Base-by-base conservation (phyloP, 345 rosid genomes). In the Rhodamnia argentea region DNA sequence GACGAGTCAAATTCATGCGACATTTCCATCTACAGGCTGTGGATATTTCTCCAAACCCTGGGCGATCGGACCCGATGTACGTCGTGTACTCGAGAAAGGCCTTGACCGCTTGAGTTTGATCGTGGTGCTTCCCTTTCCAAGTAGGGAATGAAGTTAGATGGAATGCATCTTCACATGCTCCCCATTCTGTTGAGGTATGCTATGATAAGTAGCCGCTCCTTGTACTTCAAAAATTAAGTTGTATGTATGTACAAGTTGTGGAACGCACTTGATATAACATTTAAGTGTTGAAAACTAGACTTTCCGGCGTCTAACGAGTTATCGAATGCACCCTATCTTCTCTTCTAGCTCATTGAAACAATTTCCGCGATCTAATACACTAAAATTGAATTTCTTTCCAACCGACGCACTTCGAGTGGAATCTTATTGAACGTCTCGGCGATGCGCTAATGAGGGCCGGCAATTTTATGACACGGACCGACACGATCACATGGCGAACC, bases 21-120 rank as follows among this genome's bases (percentile, higher is more conserved):
- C 59, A 52, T 83, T 70, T n/a, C 52, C 88, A 32, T 86, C 51
- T 88, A 56, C 95, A 97, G 98, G 97, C 98, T 37, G 97, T 93
- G 86, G 96, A 97, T 88, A 93, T 97, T 89, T 96, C 99, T 90
- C 98, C 98, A 22, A 97, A 93, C 86, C 98, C 96, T 2, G 98
- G 96, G 84, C 95, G 94, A 47, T 89, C 98, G 5, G 99, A 97
- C 88, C 98, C 98, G 6, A 94, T 96, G 98, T 95, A 93, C 88
- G 64, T 97, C n/a, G 98, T 97, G 27, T 93, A 91, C 90, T 95
- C 99, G 3, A 93, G 91, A 88, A 97, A 95, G 90, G 91, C 91
- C 50, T 88, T 90, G 27, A 56, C 88, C 13, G 94, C 92, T 85
- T 94, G 89, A 91, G 88, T 14, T 70, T 5, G 42, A 18, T 24